Evolutionary conservation across 2,329 filamentous ascomycete species (phyloP).

Genomic region (Tolypocladium cylindrosporum): DNA sequence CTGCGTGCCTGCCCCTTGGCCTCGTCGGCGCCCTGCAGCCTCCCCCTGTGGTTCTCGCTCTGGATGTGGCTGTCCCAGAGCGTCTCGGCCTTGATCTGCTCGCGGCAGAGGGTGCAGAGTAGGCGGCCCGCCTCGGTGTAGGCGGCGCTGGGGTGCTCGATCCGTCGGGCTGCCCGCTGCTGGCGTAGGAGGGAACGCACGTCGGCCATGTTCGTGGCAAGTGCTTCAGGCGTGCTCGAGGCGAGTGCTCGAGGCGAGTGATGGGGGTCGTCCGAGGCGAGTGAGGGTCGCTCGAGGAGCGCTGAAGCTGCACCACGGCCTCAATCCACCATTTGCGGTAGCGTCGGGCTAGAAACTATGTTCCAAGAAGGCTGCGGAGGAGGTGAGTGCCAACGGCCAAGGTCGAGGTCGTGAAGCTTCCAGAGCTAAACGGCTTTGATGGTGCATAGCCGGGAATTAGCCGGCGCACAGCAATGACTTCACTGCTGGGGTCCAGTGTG

Average conservation of each 20-base stretch:
- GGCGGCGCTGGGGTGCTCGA: conserved; percentile 57
- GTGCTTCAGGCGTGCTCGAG: conserved; percentile 19
- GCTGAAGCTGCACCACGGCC: not conserved
- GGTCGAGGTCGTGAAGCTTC: not conserved
- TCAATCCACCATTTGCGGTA: not conserved
- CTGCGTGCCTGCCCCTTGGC: conserved; percentile 5
- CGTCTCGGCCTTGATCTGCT: conserved; percentile 53
- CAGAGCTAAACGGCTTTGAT: not conserved
- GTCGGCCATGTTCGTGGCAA: conserved; percentile 52
- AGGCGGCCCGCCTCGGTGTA: conserved; percentile 62
- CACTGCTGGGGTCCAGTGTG: not conserved
- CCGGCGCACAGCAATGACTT: not conserved
- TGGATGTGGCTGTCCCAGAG: conserved; percentile 57
- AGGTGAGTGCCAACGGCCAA: conserved; percentile 1
- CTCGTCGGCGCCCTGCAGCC: conserved; percentile 11
- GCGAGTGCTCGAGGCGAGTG: not conserved
- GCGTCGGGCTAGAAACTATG: not conserved
- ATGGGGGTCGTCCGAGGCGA: not conserved
- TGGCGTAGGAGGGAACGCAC: conserved; percentile 70
- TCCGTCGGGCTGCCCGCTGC: conserved; percentile 63
- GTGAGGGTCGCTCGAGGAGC: not conserved
- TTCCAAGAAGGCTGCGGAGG: not conserved
- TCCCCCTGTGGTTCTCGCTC: conserved; percentile 29
- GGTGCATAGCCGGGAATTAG: not conserved
- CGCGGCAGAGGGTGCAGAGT: conserved; percentile 56